Conservation (phyloP, 257 asterid species). For the Cynanchum wilfordii region DNA sequence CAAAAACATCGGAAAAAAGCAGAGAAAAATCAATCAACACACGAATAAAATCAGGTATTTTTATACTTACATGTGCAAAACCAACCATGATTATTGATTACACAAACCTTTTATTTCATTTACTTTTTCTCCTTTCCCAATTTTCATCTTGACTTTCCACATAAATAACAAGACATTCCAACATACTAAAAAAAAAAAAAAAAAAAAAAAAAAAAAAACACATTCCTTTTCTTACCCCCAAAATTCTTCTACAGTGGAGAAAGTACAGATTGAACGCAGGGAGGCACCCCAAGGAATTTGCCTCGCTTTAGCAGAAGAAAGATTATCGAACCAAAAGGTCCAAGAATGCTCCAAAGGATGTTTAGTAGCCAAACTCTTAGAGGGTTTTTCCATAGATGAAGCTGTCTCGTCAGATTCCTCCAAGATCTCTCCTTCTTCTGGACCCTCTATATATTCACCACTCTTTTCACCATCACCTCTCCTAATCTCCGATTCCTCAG, state of each 20-base stretch:
- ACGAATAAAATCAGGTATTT: background rate
- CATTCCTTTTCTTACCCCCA: constrained; percentile 30
- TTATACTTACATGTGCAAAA: background rate
- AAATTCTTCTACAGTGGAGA: constrained; percentile 47
- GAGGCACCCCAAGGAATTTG: constrained; percentile 38
- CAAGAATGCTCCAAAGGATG: constrained; percentile 39
- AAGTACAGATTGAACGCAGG: constrained; percentile 39
- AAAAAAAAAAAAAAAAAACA: background rate
- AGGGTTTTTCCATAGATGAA: constrained; percentile 11
- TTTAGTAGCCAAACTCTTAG: constrained; percentile 15
- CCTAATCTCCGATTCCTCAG: constrained; percentile 6
- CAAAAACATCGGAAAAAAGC: background rate
- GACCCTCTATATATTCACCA: constrained; percentile 13
- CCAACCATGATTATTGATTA: background rate
- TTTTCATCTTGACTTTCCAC: background rate
- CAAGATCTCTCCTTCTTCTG: constrained; percentile 40
- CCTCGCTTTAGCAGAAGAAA: constrained; percentile 29
- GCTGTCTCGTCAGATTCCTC: constrained; percentile 27
- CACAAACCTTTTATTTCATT: background rate
- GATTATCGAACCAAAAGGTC: constrained; percentile 47
- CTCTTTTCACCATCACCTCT: constrained; percentile 19
- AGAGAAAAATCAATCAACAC: background rate
- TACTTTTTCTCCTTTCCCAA: background rate
- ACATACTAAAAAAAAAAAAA: background rate
- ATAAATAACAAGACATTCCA: background rate